phyloP scores from a whole-genome alignment of 352 stramenopile genomes.

The Phytophthora ramorum region DNA sequence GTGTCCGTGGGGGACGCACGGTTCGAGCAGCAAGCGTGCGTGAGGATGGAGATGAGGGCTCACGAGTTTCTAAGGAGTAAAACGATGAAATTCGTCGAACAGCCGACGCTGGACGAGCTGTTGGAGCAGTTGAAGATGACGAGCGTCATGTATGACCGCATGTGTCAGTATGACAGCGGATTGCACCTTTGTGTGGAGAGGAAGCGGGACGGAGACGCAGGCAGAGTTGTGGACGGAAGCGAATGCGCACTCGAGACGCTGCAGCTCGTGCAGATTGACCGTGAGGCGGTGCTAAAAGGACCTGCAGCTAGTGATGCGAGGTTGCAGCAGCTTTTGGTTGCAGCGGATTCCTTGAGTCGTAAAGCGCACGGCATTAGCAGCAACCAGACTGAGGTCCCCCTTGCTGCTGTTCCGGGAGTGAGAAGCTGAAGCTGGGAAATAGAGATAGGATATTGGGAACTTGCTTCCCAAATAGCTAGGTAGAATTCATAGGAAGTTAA shows the following conservation, averaged over 20 bases:
- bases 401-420: slow-evolving; percentile 20
- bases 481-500: slow-evolving; percentile 12
- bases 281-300: slow-evolving; percentile 8
- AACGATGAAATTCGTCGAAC: slow-evolving; percentile 63
- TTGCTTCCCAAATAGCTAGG: neutral
- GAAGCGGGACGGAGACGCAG: slow-evolving; percentile 15
- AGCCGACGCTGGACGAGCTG: slow-evolving; percentile 51
- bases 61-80: slow-evolving; percentile 49
- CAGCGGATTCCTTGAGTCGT: slow-evolving; percentile 14
- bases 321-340: slow-evolving; percentile 21
- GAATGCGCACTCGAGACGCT: slow-evolving; percentile 30
- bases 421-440: slow-evolving; percentile 17
- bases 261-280: slow-evolving; percentile 45
- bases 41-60: slow-evolving; percentile 45
- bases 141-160: slow-evolving; percentile 40
- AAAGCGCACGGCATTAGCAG: slow-evolving; percentile 9
- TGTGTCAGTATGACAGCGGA: slow-evolving; percentile 46
- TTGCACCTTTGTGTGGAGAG: slow-evolving; percentile 54
- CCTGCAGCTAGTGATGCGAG: neutral
- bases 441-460: slow-evolving; percentile 5
- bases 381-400: slow-evolving; percentile 13
- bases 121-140: slow-evolving; percentile 56
- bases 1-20: slow-evolving; percentile 66
- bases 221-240: slow-evolving; percentile 4
- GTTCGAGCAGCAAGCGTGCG: slow-evolving; percentile 64